These are phyloP conservation scores for Populus ilicifolia DNA, from an alignment of 345 rosid species.

Conservation along the genomic window DNA sequence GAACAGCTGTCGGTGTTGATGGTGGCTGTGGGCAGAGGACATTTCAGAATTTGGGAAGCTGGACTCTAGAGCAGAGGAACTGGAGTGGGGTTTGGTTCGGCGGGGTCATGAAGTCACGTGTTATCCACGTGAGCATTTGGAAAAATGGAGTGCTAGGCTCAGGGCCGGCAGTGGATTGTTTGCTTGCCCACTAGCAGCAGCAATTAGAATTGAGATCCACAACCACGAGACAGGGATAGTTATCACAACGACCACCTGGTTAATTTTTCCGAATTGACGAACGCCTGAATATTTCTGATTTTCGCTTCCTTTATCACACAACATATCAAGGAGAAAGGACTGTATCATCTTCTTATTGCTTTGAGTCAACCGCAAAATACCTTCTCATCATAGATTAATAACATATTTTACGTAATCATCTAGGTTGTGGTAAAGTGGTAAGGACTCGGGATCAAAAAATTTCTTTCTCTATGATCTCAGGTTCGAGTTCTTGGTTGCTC, in stretches of 20 bases:
- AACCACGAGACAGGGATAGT: background rate
- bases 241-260: background rate
- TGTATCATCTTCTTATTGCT: background rate
- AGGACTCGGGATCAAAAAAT: no score
- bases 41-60: constrained; percentile 16
- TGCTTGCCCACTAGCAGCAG: background rate
- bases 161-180: background rate
- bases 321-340: no score
- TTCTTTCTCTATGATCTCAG: no score
- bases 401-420: no score
- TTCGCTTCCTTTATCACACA: no score
- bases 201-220: background rate
- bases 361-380: background rate
- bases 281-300: no score
- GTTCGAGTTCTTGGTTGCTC: no score
- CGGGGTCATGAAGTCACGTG: background rate
- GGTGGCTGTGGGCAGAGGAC: constrained; percentile 28
- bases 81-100: background rate
- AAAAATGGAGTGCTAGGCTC: background rate
- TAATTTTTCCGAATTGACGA: no score
- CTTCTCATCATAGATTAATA: background rate
- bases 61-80: no score
- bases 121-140: background rate
- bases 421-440: no score
- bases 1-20: constrained; percentile 10